These are phyloP conservation scores for Macadamia integrifolia DNA, from an alignment of 164 flowering plant genomes.

Conservation along the genomic window DNA sequence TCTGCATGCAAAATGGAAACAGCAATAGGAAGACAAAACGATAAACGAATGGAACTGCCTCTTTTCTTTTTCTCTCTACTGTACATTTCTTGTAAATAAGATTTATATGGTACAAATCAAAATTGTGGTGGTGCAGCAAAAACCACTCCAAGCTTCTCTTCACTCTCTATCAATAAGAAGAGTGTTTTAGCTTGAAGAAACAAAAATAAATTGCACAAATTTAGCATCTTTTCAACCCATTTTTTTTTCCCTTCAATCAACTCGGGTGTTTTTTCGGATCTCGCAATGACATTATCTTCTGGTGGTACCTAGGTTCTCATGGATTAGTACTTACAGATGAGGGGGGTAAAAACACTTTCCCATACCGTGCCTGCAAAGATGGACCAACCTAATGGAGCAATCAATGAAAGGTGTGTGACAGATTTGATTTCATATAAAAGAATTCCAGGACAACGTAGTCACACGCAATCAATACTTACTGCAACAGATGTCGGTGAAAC, in stretches of 20 bases:
- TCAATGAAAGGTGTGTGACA: conserved; percentile 14
- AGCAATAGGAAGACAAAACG: conserved; percentile 9
- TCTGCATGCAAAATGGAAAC: conserved; percentile 1
- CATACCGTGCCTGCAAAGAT: conserved; percentile 19
- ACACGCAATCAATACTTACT: conserved; percentile 21
- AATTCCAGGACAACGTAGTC: conserved; percentile 15
- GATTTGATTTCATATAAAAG: conserved; percentile 15
- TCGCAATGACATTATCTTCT: conserved; percentile 3
- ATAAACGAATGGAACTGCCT: conserved; percentile 35
- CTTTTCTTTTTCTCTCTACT: conserved; percentile 32
- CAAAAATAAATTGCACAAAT: conserved; percentile 19
- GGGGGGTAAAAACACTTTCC: conserved; percentile 8
- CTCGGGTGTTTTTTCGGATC: not conserved
- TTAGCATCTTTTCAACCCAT: conserved; percentile 16
- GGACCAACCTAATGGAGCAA: conserved; percentile 21
- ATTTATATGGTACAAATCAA: conserved; percentile 67
- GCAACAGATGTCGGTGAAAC: conserved; percentile 14
- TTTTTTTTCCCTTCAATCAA: not conserved
- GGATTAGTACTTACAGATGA: conserved; percentile 15
- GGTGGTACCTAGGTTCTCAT: conserved; percentile 10
- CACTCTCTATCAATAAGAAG: conserved; percentile 28
- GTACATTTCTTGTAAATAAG: conserved; percentile 45
- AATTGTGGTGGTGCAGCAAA: conserved; percentile 46
- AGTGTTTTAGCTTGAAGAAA: conserved; percentile 23
- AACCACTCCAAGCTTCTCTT: conserved; percentile 27